phyloP scores from a whole-genome alignment of 768 basidiomycete species.

The Suillus occidentalis region DNA sequence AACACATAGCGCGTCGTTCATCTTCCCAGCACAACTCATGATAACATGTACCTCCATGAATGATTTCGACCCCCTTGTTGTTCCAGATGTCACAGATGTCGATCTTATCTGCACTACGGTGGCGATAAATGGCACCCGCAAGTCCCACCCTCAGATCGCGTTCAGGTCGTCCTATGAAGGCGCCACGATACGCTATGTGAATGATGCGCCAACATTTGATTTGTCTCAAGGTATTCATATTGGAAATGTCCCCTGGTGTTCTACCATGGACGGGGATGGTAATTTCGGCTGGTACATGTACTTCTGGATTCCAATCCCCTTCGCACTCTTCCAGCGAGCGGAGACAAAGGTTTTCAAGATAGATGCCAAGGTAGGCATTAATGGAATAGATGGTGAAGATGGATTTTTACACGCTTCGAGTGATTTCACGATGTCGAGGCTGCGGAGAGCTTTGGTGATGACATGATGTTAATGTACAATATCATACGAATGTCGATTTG shows the following conservation, averaged over 20 bases:
- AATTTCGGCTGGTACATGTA: slow-evolving; percentile 26
- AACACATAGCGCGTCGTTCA: slow-evolving; percentile 8
- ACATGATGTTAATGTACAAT: background rate
- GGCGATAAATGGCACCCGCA: background rate
- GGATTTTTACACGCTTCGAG: slow-evolving; percentile 19
- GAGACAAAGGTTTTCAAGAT: slow-evolving; percentile 47
- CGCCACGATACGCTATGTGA: slow-evolving; percentile 7
- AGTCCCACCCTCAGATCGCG: background rate
- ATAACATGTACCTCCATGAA: slow-evolving; percentile 17
- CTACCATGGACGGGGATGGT: background rate
- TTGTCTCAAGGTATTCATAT: slow-evolving; percentile 20
- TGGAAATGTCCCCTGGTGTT: slow-evolving; percentile 12
- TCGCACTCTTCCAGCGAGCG: slow-evolving; percentile 44
- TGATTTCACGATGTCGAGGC: slow-evolving; percentile 45
- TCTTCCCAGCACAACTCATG: slow-evolving; percentile 25
- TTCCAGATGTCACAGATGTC: slow-evolving; percentile 15
- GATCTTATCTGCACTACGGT: slow-evolving; percentile 20
- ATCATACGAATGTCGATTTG: background rate
- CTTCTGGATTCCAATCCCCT: slow-evolving; percentile 43
- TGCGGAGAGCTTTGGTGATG: slow-evolving; percentile 23
- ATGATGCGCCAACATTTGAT: background rate
- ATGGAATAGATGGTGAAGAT: slow-evolving; percentile 13
- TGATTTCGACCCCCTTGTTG: slow-evolving; percentile 10
- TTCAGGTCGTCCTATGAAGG: background rate
- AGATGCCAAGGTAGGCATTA: slow-evolving; percentile 37